Evolutionary conservation across 495 filamentous ascomycete genomes (phyloP).

Genomic region (Wilcoxina mikolae): DNA sequence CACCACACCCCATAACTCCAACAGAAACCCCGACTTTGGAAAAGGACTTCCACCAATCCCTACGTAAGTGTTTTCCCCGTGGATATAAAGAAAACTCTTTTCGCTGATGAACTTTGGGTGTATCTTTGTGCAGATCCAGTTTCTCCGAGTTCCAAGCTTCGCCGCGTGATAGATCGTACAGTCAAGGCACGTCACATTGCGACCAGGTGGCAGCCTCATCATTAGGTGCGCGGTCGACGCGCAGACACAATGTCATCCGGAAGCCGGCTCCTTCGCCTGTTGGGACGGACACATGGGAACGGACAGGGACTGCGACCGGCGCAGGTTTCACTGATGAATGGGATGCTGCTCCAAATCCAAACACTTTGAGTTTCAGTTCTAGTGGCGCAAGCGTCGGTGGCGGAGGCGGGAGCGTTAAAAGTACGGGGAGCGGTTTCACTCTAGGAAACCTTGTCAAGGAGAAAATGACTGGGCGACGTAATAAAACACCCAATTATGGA

Average conservation of each 20-base stretch:
- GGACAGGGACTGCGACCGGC: not conserved
- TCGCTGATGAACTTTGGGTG: not conserved
- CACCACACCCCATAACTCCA: not conserved
- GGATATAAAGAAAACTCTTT: no score
- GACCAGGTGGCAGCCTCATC: not conserved
- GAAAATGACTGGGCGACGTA: slow-evolving; percentile 16
- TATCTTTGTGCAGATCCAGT: not conserved
- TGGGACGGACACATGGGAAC: not conserved
- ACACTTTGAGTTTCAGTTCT: no score
- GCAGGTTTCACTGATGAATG: not conserved
- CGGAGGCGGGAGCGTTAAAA: not conserved
- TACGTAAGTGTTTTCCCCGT: not conserved
- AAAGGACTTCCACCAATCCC: not conserved
- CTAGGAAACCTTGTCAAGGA: slow-evolving; percentile 23
- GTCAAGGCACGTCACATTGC: no score
- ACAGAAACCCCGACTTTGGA: not conserved
- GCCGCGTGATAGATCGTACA: no score
- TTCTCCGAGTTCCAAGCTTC: not conserved
- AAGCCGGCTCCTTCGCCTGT: not conserved
- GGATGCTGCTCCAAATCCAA: no score
- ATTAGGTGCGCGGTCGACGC: not conserved
- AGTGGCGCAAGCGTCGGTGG: not conserved
- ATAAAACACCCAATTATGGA: not conserved
- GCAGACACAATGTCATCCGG: not conserved
- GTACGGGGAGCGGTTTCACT: slow-evolving; percentile 9